Percentiles rank a stretch among this genome's conserved stretches.
These are phyloP conservation scores for Penicillium olsonii DNA, from an alignment of 2,329 filamentous ascomycete species.

Conservation along the genomic window DNA sequence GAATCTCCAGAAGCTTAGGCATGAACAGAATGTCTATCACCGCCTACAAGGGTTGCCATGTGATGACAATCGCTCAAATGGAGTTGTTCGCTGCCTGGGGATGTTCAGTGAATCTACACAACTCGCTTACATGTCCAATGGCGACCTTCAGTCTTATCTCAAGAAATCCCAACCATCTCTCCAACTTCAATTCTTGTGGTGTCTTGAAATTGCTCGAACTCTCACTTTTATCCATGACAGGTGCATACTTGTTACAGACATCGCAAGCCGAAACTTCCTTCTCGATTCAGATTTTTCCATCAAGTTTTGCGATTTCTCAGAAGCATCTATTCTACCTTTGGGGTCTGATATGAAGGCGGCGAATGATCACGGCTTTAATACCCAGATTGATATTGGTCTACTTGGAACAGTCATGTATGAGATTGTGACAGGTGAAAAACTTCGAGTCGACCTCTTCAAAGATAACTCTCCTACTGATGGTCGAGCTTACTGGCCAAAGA, in stretches of 20 bases:
- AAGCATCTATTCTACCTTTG: conserved; percentile 26
- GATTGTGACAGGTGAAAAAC: conserved; percentile 23
- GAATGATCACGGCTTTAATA: conserved; percentile 30
- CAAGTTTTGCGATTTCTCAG: conserved; percentile 32
- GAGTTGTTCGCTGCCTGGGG: conserved; percentile 20
- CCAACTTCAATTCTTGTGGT: conserved; percentile 26
- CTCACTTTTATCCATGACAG: conserved; percentile 28
- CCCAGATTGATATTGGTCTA: conserved; percentile 32
- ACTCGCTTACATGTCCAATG: conserved; percentile 26
- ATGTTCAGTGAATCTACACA: conserved; percentile 17
- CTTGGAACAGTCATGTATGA: conserved; percentile 33
- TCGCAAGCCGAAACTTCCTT: conserved; percentile 31
- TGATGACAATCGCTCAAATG: conserved; percentile 11
- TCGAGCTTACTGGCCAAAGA: conserved; percentile 21
- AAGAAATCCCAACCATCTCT: conserved; percentile 16
- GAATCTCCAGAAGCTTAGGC: conserved; percentile 16
- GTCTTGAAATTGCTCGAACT: conserved; percentile 25
- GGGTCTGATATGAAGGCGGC: conserved; percentile 27
- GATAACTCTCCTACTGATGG: conserved; percentile 11
- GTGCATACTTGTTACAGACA: conserved; percentile 32
- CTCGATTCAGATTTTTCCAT: conserved; percentile 28
- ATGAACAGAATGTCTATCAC: conserved; percentile 24
- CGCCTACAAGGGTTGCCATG: conserved; percentile 12
- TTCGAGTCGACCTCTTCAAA: conserved; percentile 28
- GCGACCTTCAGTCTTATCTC: conserved; percentile 28